These are phyloP conservation scores for Esteya vermicola DNA, from an alignment of 2,329 filamentous ascomycete species.

Conservation along the genomic window DNA sequence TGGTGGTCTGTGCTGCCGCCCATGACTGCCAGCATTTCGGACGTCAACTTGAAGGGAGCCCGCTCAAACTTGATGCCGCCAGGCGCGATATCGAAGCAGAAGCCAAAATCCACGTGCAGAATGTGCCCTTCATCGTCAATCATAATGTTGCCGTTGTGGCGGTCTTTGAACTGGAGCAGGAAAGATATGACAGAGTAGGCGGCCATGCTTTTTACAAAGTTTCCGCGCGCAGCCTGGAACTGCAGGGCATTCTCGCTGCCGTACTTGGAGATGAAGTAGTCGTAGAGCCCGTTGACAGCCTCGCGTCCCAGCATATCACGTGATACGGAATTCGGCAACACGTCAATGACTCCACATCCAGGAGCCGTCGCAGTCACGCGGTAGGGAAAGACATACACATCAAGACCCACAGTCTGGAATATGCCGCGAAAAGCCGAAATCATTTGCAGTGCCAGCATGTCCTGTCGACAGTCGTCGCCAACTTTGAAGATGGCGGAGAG, in stretches of 20 bases:
- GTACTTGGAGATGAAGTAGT: constrained; percentile 96
- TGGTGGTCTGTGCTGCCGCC: constrained; percentile 74
- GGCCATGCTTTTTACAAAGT: constrained; percentile 99
- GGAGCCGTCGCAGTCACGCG: constrained; percentile 94
- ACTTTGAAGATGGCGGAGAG: constrained; percentile 99
- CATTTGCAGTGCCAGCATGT: constrained; percentile 93
- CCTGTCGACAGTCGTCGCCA: constrained; percentile 93
- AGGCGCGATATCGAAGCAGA: constrained; percentile 97
- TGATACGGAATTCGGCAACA: constrained; percentile 92
- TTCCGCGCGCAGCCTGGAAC: constrained; percentile 89
- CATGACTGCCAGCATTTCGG: constrained; percentile 99
- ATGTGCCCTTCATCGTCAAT: constrained; percentile 95
- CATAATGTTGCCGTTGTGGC: constrained; percentile 99
- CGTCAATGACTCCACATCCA: constrained; percentile 95
- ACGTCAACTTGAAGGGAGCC: constrained; percentile 93
- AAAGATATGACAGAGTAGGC: constrained; percentile 97
- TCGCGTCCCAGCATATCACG: constrained; percentile 97
- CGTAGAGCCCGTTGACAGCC: constrained; percentile 93
- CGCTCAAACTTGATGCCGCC: constrained; percentile 96
- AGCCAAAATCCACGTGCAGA: constrained; percentile 96
- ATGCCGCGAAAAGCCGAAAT: constrained; percentile 96
- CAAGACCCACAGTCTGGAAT: constrained; percentile 85
- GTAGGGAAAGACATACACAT: constrained; percentile 95
- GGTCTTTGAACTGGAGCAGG: constrained; percentile 95
- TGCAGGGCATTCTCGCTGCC: constrained; percentile 88